These are phyloP conservation scores for Tuber microsphaerosporum DNA, from an alignment of 495 filamentous ascomycete species.

Conservation along the genomic window DNA sequence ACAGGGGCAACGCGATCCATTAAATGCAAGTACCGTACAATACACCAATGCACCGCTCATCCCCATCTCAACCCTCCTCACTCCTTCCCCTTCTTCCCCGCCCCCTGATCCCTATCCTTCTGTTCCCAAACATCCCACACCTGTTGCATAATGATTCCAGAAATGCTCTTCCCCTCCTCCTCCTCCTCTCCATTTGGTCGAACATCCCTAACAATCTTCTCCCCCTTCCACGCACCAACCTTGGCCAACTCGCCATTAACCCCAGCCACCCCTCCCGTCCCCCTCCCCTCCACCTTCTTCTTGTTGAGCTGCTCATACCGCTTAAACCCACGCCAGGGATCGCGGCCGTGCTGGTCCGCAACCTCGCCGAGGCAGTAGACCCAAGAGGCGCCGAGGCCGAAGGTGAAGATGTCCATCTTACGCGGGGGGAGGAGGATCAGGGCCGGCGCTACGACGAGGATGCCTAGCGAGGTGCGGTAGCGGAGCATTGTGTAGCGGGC, in stretches of 20 bases:
- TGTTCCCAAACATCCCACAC: conserved; percentile 67
- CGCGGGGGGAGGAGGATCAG: conserved; percentile 71
- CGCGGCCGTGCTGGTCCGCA: conserved; percentile 47
- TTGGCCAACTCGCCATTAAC: conserved; percentile 6
- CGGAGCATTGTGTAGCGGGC: conserved; percentile 50
- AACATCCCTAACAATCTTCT: conserved; percentile 61
- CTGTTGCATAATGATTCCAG: conserved; percentile 73
- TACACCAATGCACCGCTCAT: background rate
- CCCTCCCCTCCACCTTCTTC: conserved; percentile 21
- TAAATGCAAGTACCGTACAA: background rate
- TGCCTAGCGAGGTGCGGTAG: conserved; percentile 55
- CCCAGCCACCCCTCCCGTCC: conserved; percentile 23
- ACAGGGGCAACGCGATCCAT: background rate
- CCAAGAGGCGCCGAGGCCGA: conserved; percentile 56
- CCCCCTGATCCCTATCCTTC: conserved; percentile 39
- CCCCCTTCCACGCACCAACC: conserved; percentile 45
- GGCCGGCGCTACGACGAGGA: conserved; percentile 62
- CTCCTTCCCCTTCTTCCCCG: conserved; percentile 25
- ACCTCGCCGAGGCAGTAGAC: conserved; percentile 61
- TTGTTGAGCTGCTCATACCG: conserved; percentile 44
- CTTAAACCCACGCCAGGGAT: conserved; percentile 43
- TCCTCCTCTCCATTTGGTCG: conserved; percentile 59
- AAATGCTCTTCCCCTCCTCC: conserved; percentile 72
- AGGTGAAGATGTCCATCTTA: conserved; percentile 62
- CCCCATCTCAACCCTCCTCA: conserved; percentile 11